phyloP scores from a whole-genome alignment of 345 rosid genomes.

The Lenwebbia sp. region DNA sequence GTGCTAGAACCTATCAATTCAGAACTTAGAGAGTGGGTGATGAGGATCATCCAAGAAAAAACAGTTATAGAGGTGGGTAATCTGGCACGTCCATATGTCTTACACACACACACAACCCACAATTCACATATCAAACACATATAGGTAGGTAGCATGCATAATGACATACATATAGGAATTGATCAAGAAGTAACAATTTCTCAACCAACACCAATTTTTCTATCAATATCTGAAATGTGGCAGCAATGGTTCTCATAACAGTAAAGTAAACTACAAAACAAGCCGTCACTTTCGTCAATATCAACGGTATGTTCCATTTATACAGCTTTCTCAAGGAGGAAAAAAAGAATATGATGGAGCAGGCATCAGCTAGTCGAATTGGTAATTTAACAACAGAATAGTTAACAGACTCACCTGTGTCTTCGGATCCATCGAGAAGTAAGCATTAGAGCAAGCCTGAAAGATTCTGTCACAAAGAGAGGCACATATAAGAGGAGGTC shows the following conservation, averaged over 20 bases:
- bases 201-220: neutral
- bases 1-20: slow-evolving; percentile 44
- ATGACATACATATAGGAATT: neutral
- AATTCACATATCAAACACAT: neutral
- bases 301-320: neutral
- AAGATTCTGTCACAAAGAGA: slow-evolving; percentile 73
- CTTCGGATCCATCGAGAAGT: slow-evolving; percentile 72
- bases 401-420: slow-evolving; percentile 31
- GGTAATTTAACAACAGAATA: neutral
- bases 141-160: neutral
- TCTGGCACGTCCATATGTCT: neutral
- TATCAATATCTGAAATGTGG: neutral
- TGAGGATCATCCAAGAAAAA: neutral
- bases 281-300: neutral
- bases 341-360: neutral
- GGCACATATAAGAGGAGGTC: slow-evolving; percentile 71
- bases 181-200: neutral
- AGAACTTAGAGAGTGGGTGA: neutral
- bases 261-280: no score
- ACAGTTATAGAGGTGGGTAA: neutral
- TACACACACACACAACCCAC: neutral
- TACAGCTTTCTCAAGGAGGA: neutral
- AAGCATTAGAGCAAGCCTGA: slow-evolving; percentile 70
- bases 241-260: neutral
- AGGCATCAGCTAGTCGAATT: neutral